Evolutionary conservation across 2,329 filamentous ascomycete genomes (phyloP), one percentile per base, ranked within the genome.

Genomic region (Zopfia rhizophila): DNA sequence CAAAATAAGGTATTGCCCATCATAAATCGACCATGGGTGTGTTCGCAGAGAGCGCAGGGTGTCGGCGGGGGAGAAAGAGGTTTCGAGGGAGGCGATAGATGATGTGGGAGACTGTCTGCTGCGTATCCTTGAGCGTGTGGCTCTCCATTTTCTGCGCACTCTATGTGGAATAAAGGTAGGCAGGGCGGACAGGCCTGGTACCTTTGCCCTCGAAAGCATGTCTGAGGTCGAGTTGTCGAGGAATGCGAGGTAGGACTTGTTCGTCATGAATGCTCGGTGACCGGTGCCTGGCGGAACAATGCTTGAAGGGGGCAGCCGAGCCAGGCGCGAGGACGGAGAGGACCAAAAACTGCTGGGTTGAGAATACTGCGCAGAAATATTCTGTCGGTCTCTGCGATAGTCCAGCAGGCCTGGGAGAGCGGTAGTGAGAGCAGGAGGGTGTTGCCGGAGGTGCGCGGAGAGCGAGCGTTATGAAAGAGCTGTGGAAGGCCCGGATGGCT

Each of bases 1-100:
- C 19, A 96, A 75, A 45, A 93, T 77, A 38, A 90, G 72, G 72
- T 97, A 95, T 75, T 97, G 92, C 28, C 89, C 82, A 72, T 97
- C 93, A 69, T 91, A 89, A 38, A 87, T 77, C 38, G 83, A 87
- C 90, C 90, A 97, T 55, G 84, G 84, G 68, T 94, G 90, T 49
- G 82, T 82, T 61, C 88, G 87, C 53, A 97, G 78, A 25, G 87
- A 83, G 50, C 84, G 83, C 51, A 97, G 73, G 10, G 91, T 91
- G 65, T 95, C 88, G 62, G 82, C 78, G 4, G 90, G 87, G 57
- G 88, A 91, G 72, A 91, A 89, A 1, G 91, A 96, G 12, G 86
- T 91, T 72, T 95, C 83, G 43, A 97, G 79, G 21, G 81, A 81
- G 38, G 90, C 83, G 64, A 97, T 84, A 53, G 87, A 88, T 38